Base-by-base conservation (phyloP, 2,329 filamentous ascomycete species). In the Didymella keratinophila region DNA sequence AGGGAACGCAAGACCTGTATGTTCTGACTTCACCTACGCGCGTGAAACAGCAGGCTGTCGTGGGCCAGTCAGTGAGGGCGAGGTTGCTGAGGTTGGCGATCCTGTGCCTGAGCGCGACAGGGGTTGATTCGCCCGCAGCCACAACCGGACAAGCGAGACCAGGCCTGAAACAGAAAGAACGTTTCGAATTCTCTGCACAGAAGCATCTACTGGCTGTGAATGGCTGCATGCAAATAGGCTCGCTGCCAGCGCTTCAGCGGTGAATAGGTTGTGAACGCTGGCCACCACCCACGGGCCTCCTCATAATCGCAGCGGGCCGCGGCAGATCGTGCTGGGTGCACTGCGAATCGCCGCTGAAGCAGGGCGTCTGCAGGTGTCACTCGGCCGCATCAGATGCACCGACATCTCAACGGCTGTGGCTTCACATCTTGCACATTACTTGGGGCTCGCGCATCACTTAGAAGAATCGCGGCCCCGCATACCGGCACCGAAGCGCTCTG, bases 11-110 rank as follows among this genome's bases (percentile, higher is more conserved):
- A 60, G 32, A 65, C 61, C 59, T 64, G 63, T 68, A 56, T 66
- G 62, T 58, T 58, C 49, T 61, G 64, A 60, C 49, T 48, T 50
- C 58, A 56, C 28, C 54, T 66, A 52, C 52, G 65, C 65, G 72
- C 56, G 64, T 74, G 72, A 75, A 76, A 76, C 72, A 72, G 53
- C 65, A 67, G 60, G 64, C 58, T 56, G 61, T 53, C 58, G 62
- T 64, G 60, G 65, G 57, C 71, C 71, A 73, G 70, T 72, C 43
- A 61, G 56, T 65, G 66, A 56, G 44, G 53, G 67, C 62, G 60
- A 66, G 46, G 49, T 66, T 66, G 66, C 56, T 64, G 67, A 65
- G 44, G 66, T 65, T 66, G 66, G 60, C 68, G 67, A 70, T 68
- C 58, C 66, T 65, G 65, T 67, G 51, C 66, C 66, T 66, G 68